These are phyloP conservation scores for Apiotrichum mycotoxinovorans DNA, from an alignment of 1,284 basidiomycete species.

Conservation along the genomic window DNA sequence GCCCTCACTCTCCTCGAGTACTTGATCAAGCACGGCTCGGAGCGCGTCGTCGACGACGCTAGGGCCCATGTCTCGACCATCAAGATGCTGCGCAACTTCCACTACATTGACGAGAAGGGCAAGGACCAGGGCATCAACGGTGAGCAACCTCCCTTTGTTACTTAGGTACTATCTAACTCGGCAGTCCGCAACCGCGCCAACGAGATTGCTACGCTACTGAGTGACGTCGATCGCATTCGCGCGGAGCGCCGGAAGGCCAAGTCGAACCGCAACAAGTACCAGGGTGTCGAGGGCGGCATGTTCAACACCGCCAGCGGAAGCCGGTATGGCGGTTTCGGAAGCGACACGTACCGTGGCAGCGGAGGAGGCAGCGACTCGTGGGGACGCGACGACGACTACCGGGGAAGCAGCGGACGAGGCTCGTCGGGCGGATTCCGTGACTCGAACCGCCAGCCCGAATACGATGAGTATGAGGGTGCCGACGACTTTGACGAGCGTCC, in stretches of 20 bases:
- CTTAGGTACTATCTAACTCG: not conserved
- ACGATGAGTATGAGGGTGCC: constrained; percentile 93
- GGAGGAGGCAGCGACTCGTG: constrained; percentile 52
- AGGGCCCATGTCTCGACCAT: constrained; percentile 90
- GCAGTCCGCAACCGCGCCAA: constrained; percentile 60
- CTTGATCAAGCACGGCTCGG: constrained; percentile 95
- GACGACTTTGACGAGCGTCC: constrained; percentile 70
- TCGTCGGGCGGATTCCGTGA: constrained; percentile 8
- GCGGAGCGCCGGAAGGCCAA: constrained; percentile 89
- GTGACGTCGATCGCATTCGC: constrained; percentile 88
- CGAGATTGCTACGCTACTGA: constrained; percentile 82
- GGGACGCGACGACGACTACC: constrained; percentile 26
- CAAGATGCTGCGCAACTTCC: constrained; percentile 97
- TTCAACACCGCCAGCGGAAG: constrained; percentile 49
- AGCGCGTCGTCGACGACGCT: constrained; percentile 96
- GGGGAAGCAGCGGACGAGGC: constrained; percentile 7
- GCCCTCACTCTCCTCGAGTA: constrained; percentile 93
- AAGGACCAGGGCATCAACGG: constrained; percentile 99
- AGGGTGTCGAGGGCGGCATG: constrained; percentile 56
- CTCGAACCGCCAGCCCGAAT: constrained; percentile 21
- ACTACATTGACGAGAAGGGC: constrained; percentile 97
- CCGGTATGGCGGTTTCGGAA: constrained; percentile 79
- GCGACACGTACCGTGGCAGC: constrained; percentile 58
- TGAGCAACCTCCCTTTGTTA: constrained; percentile 51
- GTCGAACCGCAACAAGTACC: constrained; percentile 86